Evolutionary conservation across 2,329 filamentous ascomycete genomes (phyloP), one percentile per base, ranked within the genome.

Genomic region (Plenodomus tracheiphilus): DNA sequence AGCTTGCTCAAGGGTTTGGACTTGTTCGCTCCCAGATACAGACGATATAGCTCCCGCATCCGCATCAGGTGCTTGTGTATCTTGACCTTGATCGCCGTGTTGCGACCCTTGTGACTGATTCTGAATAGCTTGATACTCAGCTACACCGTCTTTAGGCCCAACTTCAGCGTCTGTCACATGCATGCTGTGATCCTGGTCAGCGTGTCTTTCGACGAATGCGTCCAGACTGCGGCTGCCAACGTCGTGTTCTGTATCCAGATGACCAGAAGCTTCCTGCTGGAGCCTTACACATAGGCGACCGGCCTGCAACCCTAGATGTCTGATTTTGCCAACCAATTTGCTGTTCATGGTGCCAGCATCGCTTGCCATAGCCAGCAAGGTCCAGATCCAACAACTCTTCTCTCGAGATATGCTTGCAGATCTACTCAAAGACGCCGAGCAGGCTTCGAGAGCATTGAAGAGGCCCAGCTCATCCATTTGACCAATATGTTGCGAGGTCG

Each of bases 361-460:
- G 0, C 88, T 86, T 49, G 93, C 79, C 48, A 85, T 82, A 2
- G 88, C 90, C 38, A 97, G 77, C 48, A 96, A 72, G 0, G 87
- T 85, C 92, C 91, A 97, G 3, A 89, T 77, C 93, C 93, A 97
- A 15, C 85, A 81, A 51, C 90, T 91, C 4, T 89, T 85, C 40
- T 85, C 81, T 60, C 83, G 81, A 20, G 83, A 78, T 22, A 91
- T 76, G 22, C 80, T 78, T 18, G 77, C 73, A n/a, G 81, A 82
- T 41, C 80, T 81, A 39, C 79, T 81, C 44, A 87, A 79, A 43
- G 88, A 83, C n/a, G 89, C 62, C 9, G 72, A 69, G 43, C 92
- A 77, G 20, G 81, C 74, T 34, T 82, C 80, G 34, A 96, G 68
- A 25, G 93, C 77, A 30, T 82, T 79, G 41, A 93, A 74, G 2